These are phyloP conservation scores for Sporothrix brasiliensis DNA, from an alignment of 2,329 filamentous ascomycete genomes.

Conservation along the genomic window DNA sequence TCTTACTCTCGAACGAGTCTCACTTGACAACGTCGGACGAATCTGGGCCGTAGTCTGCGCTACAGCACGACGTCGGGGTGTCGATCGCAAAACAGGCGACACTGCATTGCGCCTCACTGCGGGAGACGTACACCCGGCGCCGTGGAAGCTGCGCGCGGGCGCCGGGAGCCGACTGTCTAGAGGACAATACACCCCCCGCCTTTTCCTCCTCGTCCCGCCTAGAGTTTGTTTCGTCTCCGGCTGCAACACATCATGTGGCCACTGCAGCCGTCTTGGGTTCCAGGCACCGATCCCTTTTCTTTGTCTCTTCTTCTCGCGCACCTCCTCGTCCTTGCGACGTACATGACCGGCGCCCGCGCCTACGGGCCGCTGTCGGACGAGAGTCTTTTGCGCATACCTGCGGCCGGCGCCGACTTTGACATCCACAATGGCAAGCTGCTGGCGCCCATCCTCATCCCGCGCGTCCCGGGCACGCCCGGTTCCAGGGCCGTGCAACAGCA, in stretches of 20 bases:
- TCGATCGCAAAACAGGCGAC: conserved; percentile 21
- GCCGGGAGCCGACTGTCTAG: neutral
- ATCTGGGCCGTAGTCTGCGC: neutral
- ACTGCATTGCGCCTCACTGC: neutral
- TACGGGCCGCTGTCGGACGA: conserved; percentile 69
- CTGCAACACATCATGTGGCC: conserved; percentile 26
- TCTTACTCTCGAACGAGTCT: neutral
- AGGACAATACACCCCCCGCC: neutral
- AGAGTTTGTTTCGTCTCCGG: neutral
- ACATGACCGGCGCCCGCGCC: conserved; percentile 41
- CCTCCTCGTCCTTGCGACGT: conserved; percentile 34
- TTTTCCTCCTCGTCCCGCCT: neutral
- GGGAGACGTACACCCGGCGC: conserved; percentile 1
- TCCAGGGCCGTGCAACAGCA: conserved; percentile 74
- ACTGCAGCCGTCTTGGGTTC: neutral
- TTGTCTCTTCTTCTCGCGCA: conserved; percentile 16
- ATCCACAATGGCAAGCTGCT: conserved; percentile 75
- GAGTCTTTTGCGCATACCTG: conserved; percentile 70
- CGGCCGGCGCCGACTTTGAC: conserved; percentile 75
- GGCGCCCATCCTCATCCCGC: conserved; percentile 81
- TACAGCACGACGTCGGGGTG: neutral
- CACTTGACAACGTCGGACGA: neutral
- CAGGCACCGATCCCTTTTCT: neutral
- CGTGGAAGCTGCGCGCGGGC: neutral
- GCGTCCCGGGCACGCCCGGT: conserved; percentile 84